Evolutionary conservation across 129 eudicot genomes (phyloP), one percentile per base, ranked within the genome.

Genomic region (Centella asiatica): DNA sequence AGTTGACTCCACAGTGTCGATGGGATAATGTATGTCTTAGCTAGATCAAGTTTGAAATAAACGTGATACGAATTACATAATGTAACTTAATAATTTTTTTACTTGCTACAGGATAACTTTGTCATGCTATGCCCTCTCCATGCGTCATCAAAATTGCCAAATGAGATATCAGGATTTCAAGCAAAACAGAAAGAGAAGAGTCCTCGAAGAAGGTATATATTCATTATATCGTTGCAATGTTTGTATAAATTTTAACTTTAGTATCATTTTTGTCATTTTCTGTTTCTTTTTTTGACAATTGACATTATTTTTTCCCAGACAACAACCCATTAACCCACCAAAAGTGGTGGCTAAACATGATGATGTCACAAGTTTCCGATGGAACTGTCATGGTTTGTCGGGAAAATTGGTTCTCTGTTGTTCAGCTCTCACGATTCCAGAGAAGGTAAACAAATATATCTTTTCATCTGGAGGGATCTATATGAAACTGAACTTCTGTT

Each of bases 41-140:
- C 23, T 24, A 39, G 32, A 25, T 55, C 53, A 53, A 37, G 22
- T 65, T 42, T n/a, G 20, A 26, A 24, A 44, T 5, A 14, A 45
- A 60, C 31, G 20, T 59, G 11, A 25, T 24, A 56, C 44, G 25
- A 73, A 5, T 25, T 25, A 32, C 7, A 18, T 23, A 15, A 4
- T 39, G 25, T 19, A 29, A 10, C n/a, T 40, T 2, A 15, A 36
- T 12, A 28, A 3, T 31, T 1, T 8, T 5, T 44, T 28, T 65
- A 36, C 56, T 64, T 34, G 31, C 55, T 40, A 45, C 85, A 93
- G 99, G 95, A 88, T 37, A 85, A 93, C 66, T 93, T 88, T 85
- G 99, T 93, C 42, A 82, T 88, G 86, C 68, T 93, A 60, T 93
- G 99, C 69, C 99, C 99, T 57, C 75, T 78, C 60, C 99, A 93